Conservation (phyloP, 73 alveolate genomes). For the Stentor roeselii region DNA sequence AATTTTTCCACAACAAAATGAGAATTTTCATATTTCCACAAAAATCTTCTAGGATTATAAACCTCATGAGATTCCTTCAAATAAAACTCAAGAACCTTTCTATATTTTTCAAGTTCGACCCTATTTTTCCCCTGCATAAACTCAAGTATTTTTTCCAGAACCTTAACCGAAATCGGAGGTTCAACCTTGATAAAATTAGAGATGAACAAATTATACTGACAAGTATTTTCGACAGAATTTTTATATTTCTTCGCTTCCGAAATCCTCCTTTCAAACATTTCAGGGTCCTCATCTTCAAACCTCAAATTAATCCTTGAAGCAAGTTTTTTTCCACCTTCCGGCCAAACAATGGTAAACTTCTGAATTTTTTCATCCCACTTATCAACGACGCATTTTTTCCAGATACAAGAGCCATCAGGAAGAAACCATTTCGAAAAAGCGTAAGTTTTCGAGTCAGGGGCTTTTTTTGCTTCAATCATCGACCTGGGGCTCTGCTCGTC, state of each 20-base stretch:
- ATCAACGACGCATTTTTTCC: conserved; percentile 43
- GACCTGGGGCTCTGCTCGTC: neutral
- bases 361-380: conserved; percentile 36
- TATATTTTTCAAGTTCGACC: neutral
- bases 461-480: neutral
- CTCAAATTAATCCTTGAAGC: conserved; percentile 52
- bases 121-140: neutral
- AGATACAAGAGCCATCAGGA: conserved; percentile 51
- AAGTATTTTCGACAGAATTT: conserved; percentile 43
- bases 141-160: neutral
- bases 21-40: neutral
- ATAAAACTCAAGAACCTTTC: neutral
- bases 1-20: neutral
- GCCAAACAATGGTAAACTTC: conserved; percentile 51
- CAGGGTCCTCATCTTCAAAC: conserved; percentile 44
- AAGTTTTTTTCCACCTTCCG: conserved; percentile 31
- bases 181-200: conserved; percentile 27
- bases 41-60: neutral
- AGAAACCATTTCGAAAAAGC: conserved; percentile 54
- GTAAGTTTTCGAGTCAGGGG: conserved; percentile 16
- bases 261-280: conserved; percentile 42
- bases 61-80: neutral
- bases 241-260: conserved; percentile 41
- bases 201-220: conserved; percentile 46
- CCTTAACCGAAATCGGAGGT: conserved; percentile 4